Conservation (phyloP, 768 basidiomycete genomes). For the Leccinum uliginosum region DNA sequence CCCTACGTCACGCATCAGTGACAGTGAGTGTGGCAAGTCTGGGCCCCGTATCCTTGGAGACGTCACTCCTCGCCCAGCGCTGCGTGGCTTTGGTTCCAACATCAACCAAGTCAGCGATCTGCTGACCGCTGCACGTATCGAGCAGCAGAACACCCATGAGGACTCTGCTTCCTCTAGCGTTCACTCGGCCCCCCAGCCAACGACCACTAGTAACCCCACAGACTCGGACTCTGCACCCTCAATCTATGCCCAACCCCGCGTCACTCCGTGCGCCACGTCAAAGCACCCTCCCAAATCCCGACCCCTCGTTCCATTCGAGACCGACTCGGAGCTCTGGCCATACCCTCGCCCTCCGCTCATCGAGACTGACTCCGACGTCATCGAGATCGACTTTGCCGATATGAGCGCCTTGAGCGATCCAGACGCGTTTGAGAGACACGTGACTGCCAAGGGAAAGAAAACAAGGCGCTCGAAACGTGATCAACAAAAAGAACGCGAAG, state of each 20-base stretch:
- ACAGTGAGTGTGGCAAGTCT: slow-evolving; percentile 19
- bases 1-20: slow-evolving; percentile 10
- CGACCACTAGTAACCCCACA: background rate
- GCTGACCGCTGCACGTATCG: slow-evolving; percentile 21
- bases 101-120: slow-evolving; percentile 29
- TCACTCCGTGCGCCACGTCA: slow-evolving; percentile 1
- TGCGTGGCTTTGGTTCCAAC: slow-evolving; percentile 34
- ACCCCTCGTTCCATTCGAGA: slow-evolving; percentile 55
- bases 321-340: slow-evolving; percentile 69
- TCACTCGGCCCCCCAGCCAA: slow-evolving; percentile 3
- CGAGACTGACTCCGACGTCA: slow-evolving; percentile 49
- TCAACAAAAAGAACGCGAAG: slow-evolving; percentile 36
- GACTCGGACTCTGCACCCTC: slow-evolving; percentile 9
- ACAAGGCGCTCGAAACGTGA: slow-evolving; percentile 31
- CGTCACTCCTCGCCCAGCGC: slow-evolving; percentile 58
- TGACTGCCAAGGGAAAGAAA: slow-evolving; percentile 23
- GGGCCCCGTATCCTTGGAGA: slow-evolving; percentile 35
- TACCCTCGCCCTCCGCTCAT: slow-evolving; percentile 49
- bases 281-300: slow-evolving; percentile 29
- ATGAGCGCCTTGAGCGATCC: slow-evolving; percentile 70
- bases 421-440: slow-evolving; percentile 44
- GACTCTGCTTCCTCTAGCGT: slow-evolving; percentile 5
- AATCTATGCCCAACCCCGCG: slow-evolving; percentile 7
- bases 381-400: slow-evolving; percentile 74
- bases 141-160: slow-evolving; percentile 12